Evolutionary conservation across 176 grass and related monocot genomes (phyloP).

Genomic region (Aegilops umbellulata): DNA sequence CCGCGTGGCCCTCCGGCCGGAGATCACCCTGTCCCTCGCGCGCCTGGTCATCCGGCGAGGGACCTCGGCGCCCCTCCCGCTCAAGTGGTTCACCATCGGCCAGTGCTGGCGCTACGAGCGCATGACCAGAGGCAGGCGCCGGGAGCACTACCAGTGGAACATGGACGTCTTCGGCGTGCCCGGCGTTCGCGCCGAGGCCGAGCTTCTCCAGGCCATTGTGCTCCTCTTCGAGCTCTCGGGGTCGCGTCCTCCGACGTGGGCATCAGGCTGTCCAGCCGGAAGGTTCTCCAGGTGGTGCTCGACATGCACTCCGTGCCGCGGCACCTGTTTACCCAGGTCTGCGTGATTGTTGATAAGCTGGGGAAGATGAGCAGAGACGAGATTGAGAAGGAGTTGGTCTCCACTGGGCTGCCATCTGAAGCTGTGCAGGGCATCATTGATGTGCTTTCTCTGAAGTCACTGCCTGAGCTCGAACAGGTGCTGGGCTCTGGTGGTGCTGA

Average conservation of each 20-base stretch:
- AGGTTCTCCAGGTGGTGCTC: slow-evolving; percentile 85
- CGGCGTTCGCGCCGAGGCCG: slow-evolving; percentile 70
- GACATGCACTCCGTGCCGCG: slow-evolving; percentile 58
- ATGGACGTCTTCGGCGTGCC: slow-evolving; percentile 90
- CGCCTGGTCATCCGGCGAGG: slow-evolving; percentile 84
- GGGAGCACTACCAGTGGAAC: slow-evolving; percentile 93
- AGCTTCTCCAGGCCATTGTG: slow-evolving; percentile 77
- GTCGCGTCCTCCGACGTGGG: slow-evolving; percentile 70
- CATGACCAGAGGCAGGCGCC: slow-evolving; percentile 82
- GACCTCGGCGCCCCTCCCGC: slow-evolving; percentile 80
- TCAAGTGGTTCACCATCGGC: slow-evolving; percentile 96
- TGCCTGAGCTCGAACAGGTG: slow-evolving; percentile 70
- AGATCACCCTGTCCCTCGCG: slow-evolving; percentile 83
- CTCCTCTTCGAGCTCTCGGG: slow-evolving; percentile 72
- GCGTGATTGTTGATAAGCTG: slow-evolving; percentile 85
- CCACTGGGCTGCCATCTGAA: slow-evolving; percentile 55
- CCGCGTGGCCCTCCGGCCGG: slow-evolving; percentile 74
- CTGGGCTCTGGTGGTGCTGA: slow-evolving; percentile 52
- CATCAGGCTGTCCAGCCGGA: slow-evolving; percentile 74
- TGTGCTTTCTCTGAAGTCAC: slow-evolving; percentile 83
- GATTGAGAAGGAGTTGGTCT: slow-evolving; percentile 64
- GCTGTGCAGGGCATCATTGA: slow-evolving; percentile 75
- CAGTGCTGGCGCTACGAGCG: slow-evolving; percentile 92
- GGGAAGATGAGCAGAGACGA: slow-evolving; percentile 80
- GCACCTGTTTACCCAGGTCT: slow-evolving; percentile 69